These are phyloP conservation scores for Rhododendron ovatum DNA, from an alignment of 148 eudicot species.

Conservation along the genomic window DNA sequence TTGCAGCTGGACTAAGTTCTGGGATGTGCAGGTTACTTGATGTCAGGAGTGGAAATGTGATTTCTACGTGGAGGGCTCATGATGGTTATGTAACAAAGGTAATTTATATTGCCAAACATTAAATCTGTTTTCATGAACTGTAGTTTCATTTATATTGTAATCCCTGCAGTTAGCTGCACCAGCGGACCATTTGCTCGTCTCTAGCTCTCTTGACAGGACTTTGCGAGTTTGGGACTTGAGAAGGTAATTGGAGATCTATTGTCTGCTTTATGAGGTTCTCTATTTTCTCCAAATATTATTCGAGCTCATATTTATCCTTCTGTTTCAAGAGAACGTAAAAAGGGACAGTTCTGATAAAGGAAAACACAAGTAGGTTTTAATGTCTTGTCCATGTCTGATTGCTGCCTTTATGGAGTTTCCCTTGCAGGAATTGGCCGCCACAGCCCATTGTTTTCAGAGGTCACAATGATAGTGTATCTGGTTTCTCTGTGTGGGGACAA, in stretches of 20 bases:
- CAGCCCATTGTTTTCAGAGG: slow-evolving; percentile 63
- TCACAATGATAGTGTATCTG: slow-evolving; percentile 73
- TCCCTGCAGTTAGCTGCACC: slow-evolving; percentile 86
- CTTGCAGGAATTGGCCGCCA: slow-evolving; percentile 61
- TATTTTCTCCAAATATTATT: neutral
- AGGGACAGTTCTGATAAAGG: neutral
- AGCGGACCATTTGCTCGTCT: slow-evolving; percentile 75
- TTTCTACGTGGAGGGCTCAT: slow-evolving; percentile 93
- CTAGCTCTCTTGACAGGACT: slow-evolving; percentile 92
- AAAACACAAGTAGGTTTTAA: neutral
- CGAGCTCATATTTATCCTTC: neutral
- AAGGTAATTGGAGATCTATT: slow-evolving; percentile 44
- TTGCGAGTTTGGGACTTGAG: slow-evolving; percentile 91
- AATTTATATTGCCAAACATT: slow-evolving; percentile 14
- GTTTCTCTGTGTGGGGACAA: slow-evolving; percentile 89
- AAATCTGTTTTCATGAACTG: neutral
- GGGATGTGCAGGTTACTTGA: slow-evolving; percentile 85
- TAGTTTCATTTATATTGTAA: slow-evolving; percentile 12
- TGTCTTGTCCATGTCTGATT: neutral
- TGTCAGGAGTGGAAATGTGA: slow-evolving; percentile 77
- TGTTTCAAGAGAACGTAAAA: neutral
- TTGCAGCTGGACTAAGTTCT: slow-evolving; percentile 87
- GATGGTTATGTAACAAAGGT: slow-evolving; percentile 96
- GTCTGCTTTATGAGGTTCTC: neutral
- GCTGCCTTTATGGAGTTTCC: slow-evolving; percentile 4